These are phyloP conservation scores for Pholiota microspora DNA, from an alignment of 768 basidiomycete genomes.

Conservation along the genomic window DNA sequence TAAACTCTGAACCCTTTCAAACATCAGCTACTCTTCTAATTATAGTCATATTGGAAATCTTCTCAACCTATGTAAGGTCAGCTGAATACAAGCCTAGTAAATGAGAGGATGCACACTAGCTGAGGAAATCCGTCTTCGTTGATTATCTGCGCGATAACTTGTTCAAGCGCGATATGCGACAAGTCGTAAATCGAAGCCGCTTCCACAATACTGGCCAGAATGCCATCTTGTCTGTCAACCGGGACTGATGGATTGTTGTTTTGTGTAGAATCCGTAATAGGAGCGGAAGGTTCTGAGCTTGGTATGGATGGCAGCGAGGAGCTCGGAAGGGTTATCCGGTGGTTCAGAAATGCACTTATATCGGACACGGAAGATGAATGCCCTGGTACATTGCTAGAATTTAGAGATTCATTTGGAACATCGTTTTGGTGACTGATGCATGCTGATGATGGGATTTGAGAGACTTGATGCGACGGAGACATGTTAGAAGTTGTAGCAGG, in stretches of 20 bases:
- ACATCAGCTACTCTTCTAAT: conserved; percentile 28
- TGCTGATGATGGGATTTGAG: no score
- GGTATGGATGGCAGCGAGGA: conserved; percentile 10
- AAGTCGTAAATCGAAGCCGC: conserved; percentile 52
- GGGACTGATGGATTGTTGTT: neutral
- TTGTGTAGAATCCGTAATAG: neutral
- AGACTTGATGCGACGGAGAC: neutral
- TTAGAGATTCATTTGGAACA: neutral
- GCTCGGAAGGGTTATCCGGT: conserved; percentile 4
- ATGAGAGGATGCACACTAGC: conserved; percentile 49
- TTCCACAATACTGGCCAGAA: conserved; percentile 39
- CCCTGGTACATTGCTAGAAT: neutral
- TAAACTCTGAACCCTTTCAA: conserved; percentile 6
- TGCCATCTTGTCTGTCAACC: neutral
- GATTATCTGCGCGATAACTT: conserved; percentile 56
- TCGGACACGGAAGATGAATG: neutral
- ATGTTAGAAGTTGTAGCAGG: neutral
- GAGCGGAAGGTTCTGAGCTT: conserved; percentile 1
- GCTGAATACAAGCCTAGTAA: neutral
- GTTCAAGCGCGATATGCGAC: conserved; percentile 49
- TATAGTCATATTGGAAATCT: conserved; percentile 52
- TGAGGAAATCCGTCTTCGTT: conserved; percentile 75
- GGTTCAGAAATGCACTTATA: neutral
- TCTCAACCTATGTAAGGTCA: conserved; percentile 42
- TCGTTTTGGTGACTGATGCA: neutral